Evolutionary conservation across 2,329 filamentous ascomycete species (phyloP).

Genomic region (Xylaria arbuscula): DNA sequence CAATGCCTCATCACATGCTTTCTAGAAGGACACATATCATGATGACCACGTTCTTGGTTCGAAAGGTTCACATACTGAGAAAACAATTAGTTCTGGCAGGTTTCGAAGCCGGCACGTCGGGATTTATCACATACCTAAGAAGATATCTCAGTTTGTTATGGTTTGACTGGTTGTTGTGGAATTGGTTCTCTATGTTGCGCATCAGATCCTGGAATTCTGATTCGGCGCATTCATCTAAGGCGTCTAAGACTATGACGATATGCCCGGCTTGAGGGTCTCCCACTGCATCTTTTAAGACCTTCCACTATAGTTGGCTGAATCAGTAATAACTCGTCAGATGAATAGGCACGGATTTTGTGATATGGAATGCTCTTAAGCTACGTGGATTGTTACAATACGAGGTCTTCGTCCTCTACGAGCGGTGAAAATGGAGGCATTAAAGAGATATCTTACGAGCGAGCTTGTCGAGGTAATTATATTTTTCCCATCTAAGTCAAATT

Average conservation of each 20-base stretch:
- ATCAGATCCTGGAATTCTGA: conserved; percentile 20
- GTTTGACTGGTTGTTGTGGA: background rate
- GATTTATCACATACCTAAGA: conserved; percentile 7
- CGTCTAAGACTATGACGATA: conserved; percentile 33
- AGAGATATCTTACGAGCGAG: conserved; percentile 1
- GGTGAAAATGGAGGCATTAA: no score
- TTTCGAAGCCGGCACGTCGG: no score
- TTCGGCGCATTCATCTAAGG: conserved; percentile 32
- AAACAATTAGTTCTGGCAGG: no score
- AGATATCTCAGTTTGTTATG: conserved; percentile 23
- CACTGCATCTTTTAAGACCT: conserved; percentile 9
- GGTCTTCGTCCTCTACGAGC: no score
- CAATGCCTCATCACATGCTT: no score
- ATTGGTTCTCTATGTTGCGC: conserved; percentile 14
- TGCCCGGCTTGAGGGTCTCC: conserved; percentile 26
- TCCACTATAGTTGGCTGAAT: conserved; percentile 13
- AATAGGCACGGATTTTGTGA: no score
- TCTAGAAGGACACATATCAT: no score
- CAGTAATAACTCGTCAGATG: no score
- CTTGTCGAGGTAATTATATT: conserved; percentile 16
- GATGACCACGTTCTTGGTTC: no score
- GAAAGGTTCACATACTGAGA: no score
- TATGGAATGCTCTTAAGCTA: no score
- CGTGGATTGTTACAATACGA: no score
- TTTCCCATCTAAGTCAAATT: conserved; percentile 3